Percentiles rank a stretch among this genome's conserved stretches.
These are phyloP conservation scores for Rubus parviflorus DNA, from an alignment of 306 rosid genomes.

Conservation along the genomic window DNA sequence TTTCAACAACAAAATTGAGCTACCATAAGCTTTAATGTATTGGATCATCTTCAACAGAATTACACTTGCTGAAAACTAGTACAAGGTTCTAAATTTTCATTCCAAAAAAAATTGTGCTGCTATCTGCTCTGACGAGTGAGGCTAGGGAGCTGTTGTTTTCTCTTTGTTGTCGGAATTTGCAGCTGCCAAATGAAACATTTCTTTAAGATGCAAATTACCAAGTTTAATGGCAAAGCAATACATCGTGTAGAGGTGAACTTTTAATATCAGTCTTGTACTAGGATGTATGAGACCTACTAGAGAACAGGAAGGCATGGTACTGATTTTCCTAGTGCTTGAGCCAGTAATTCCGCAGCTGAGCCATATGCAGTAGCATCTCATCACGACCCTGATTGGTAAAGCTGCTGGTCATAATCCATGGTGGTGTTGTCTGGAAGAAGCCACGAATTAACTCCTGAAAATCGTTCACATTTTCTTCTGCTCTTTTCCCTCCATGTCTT, in stretches of 20 bases:
- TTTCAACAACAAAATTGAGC: background rate
- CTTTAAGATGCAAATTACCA: background rate
- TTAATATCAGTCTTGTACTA: background rate
- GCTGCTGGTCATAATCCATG: slow-evolving; percentile 99
- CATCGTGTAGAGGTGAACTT: background rate
- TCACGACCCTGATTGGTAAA: slow-evolving; percentile 92
- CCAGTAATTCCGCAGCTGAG: slow-evolving; percentile 96
- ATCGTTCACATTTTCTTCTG: slow-evolving; percentile 84
- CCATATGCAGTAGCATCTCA: slow-evolving; percentile 89
- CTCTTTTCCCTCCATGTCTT: slow-evolving; percentile 84
- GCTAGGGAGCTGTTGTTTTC: background rate
- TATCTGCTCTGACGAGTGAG: background rate
- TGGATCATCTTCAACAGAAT: background rate
- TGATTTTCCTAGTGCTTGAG: slow-evolving; percentile 64
- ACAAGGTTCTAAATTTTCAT: background rate
- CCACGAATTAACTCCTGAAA: slow-evolving; percentile 77
- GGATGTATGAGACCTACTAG: slow-evolving; percentile 6
- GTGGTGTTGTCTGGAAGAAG: slow-evolving; percentile 75
- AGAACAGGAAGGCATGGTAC: slow-evolving; percentile 8
- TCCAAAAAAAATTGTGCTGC: background rate
- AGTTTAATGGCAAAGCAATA: background rate
- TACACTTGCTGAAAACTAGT: background rate
- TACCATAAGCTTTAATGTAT: background rate
- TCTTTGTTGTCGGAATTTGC: background rate
- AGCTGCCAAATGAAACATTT: background rate